Base-by-base conservation (phyloP, 2,329 filamentous ascomycete genomes). In the Cladosporium austrohemisphaericum region DNA sequence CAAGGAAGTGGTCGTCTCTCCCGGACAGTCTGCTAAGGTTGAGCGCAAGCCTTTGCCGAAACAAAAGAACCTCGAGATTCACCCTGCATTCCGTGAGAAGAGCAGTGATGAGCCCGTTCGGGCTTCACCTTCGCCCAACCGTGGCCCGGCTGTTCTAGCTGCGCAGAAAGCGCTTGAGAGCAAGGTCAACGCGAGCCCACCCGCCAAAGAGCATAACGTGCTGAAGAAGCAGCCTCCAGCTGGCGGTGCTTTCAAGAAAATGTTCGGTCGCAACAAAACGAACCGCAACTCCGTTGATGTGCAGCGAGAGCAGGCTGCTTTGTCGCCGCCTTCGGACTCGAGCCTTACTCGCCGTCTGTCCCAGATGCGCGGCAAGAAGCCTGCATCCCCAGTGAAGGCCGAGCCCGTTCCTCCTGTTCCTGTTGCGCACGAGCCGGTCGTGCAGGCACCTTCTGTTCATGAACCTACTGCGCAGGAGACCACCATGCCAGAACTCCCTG, bases 261-360 rank as follows among this genome's bases (percentile, higher is more conserved):
- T 87, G 33, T 86, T 87, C 60, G 76, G 76, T 38, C 78, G 81
- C 57, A 83, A 82, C 60, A 58, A 52, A 73, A 77, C 52, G 61
- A 69, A 55, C 22, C 56, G 61, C 7, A 53, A 56, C 22, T 63
- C 60, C 6, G 51, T 83, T 76, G 28, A 85, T 78, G 66, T 60
- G 77, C 18, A 76, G 75, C 6, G 77, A 13, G 50, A 20, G 37
- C 48, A 22, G 55, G 52, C 49, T 52, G 57, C 31, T n/a, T 55
- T 63, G n/a, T 53, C 57, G 8, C 57, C 58, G n/a, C 62, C 63
- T 10, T 55, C 60, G 6, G 61, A 65, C 20, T 44, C 51, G 7
- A 60, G 58, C 38, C 53, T 73, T 37, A 63, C 63, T 16, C 65
- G 71, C 53, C 65, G 68, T 41, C 57, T 75, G 16, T 74, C 71